A percentile compares a stretch with the other conserved stretches of the same genome.
phyloP scores from a whole-genome alignment of 2,329 filamentous ascomycete species.

The Trichoderma atroviride region DNA sequence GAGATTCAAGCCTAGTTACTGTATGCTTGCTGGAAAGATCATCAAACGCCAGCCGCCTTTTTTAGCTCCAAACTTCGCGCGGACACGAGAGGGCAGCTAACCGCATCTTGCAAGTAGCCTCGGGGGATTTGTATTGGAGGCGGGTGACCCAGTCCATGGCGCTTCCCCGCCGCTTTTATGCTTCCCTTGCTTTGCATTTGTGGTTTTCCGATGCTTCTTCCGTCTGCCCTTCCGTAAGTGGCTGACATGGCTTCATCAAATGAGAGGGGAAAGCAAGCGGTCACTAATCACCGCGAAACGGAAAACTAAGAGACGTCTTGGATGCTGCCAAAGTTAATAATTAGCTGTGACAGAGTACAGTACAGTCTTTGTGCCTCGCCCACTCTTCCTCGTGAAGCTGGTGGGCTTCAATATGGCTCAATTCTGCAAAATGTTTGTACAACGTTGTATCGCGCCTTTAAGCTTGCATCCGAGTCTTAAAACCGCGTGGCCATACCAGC shows the following conservation, averaged over 20 bases:
- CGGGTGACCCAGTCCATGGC: slow-evolving; percentile 1
- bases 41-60: slow-evolving; percentile 6
- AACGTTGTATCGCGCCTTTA: slow-evolving; percentile 25
- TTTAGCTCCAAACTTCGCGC: slow-evolving; percentile 9
- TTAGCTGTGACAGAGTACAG: neutral
- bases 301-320: neutral
- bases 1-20: neutral
- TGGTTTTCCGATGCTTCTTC: slow-evolving; percentile 8
- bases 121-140: slow-evolving; percentile 14
- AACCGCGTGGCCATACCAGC: slow-evolving; percentile 19
- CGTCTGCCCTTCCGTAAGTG: neutral
- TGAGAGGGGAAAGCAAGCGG: neutral
- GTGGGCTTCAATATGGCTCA: neutral
- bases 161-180: neutral
- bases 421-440: neutral
- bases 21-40: neutral
- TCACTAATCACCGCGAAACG: neutral
- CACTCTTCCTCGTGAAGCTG: neutral
- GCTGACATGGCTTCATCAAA: neutral
- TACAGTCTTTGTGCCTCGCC: neutral
- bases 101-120: neutral
- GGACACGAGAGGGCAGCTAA: slow-evolving; percentile 18
- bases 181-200: neutral
- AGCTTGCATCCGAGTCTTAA: slow-evolving; percentile 22
- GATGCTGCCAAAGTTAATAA: neutral